Percentiles rank a stretch among this genome's conserved stretches.
phyloP scores from a whole-genome alignment of 805 yeast genomes.

The Candida nitratophila region DNA sequence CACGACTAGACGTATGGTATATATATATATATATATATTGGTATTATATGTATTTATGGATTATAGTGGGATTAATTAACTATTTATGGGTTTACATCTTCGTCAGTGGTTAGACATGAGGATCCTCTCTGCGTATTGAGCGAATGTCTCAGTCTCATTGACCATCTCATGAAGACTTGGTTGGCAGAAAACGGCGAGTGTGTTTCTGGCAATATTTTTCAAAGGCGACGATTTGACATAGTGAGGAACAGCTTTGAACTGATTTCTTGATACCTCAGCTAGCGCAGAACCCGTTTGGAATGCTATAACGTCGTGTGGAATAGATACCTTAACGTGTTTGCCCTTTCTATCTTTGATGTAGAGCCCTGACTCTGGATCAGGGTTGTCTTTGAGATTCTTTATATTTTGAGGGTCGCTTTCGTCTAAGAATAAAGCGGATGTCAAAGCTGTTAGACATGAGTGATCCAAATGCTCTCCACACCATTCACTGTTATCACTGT shows the following conservation, averaged over 20 bases:
- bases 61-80: too few species aligned
- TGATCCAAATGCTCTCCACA: slow-evolving; percentile 60
- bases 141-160: slow-evolving; percentile 39
- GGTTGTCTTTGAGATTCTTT: slow-evolving; percentile 23
- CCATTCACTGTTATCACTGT: slow-evolving; percentile 32
- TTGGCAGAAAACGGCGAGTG: slow-evolving; percentile 57
- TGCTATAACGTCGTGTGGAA: slow-evolving; percentile 49
- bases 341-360: slow-evolving; percentile 42
- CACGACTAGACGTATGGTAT: too few species aligned
- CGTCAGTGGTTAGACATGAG: slow-evolving; percentile 33
- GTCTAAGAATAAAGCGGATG: slow-evolving; percentile 45
- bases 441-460: slow-evolving; percentile 51
- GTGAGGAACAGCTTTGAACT: slow-evolving; percentile 54
- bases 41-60: too few species aligned
- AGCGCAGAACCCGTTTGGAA: slow-evolving; percentile 57
- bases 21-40: too few species aligned
- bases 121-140: slow-evolving; percentile 38
- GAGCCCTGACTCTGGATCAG: slow-evolving; percentile 42
- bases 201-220: slow-evolving; percentile 38
- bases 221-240: slow-evolving; percentile 38
- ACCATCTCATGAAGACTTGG: slow-evolving; percentile 46
- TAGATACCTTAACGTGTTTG: slow-evolving; percentile 38
- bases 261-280: slow-evolving; percentile 39
- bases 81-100: too few species aligned
- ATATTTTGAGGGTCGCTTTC: slow-evolving; percentile 20